Base-by-base conservation (phyloP, 306 rosid species). In the Vicia faba region DNA sequence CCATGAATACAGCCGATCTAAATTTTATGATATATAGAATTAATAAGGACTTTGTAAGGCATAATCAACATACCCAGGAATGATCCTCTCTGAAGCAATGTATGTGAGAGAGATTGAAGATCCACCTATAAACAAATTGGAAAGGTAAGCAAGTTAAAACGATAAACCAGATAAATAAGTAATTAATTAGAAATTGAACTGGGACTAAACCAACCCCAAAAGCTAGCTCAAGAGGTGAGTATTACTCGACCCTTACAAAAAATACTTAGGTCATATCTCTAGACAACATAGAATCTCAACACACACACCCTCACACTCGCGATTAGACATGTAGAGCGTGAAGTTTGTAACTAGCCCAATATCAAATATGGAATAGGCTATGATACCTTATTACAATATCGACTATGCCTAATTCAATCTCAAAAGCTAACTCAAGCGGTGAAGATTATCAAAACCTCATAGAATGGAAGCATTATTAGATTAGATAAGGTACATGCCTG, bases 91-190 rank as follows among this genome's bases (percentile, higher is more conserved):
- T 0, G 99, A 90, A 75, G 97, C 99, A 76, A 93, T 86, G 77
- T 93, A 93, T 40, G 97, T 90, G 70, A 89, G 96, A 75, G 99
- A 93, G 75, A 93, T 39, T 36, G 99, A 90, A 64, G 99, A 80
- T 51, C 99, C 99, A 53, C 99, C 99, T 93, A 44, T 55, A 76
- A 26, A 48, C 12, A 56, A 74, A 62, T 65, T 66, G 38, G 7
- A 68, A 35, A 59, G 5, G 61, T 61, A 11, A 64, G 54, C 56
- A 13, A 64, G 61, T 64, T 73, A 45, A 29, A 35, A 65, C n/a
- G 60, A 50, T 29, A 48, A 35, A 38, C 20, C 14, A 45, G 61
- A 39, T 16, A 66, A 64, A 39, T 16, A 66, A 40, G 48, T 43
- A 19, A 39, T 54, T 25, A 11, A 25, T 38, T 61, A 61, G n/a